phyloP scores from a whole-genome alignment of 495 filamentous ascomycete species.

The Parmelia sp. region DNA sequence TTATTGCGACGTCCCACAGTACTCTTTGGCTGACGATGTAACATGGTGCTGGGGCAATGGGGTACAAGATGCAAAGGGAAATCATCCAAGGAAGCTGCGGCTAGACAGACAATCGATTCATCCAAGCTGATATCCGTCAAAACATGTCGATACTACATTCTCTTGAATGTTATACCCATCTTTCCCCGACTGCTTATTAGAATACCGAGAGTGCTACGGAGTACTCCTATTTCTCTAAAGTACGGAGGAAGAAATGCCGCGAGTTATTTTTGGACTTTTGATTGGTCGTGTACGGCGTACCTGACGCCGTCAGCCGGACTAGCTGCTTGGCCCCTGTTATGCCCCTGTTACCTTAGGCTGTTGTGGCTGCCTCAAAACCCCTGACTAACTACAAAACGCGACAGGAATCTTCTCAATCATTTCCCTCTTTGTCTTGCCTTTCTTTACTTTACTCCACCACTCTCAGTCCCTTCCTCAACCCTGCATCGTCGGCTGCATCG shows the following conservation, averaged over 20 bases:
- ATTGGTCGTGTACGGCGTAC: neutral
- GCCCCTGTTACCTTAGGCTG: too few relatives aligned
- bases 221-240: neutral
- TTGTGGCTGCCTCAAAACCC: slow-evolving; percentile 4
- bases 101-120: too few relatives aligned
- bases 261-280: neutral
- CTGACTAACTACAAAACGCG: neutral
- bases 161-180: too few relatives aligned
- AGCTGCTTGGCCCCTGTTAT: neutral
- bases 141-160: too few relatives aligned
- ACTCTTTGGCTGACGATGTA: neutral
- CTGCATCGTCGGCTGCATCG: neutral
- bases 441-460: slow-evolving; percentile 7
- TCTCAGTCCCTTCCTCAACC: too few relatives aligned
- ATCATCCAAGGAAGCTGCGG: neutral
- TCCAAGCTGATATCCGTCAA: too few relatives aligned
- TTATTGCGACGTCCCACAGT: neutral
- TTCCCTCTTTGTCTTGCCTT: slow-evolving; percentile 4
- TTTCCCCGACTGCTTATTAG: too few relatives aligned
- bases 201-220: too few relatives aligned
- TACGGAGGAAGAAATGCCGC: neutral
- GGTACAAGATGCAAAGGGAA: neutral
- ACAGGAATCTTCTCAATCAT: neutral
- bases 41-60: neutral
- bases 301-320: too few relatives aligned